These are phyloP conservation scores for Dendrobium catenatum DNA, from an alignment of 106 monocot genomes.

Conservation along the genomic window DNA sequence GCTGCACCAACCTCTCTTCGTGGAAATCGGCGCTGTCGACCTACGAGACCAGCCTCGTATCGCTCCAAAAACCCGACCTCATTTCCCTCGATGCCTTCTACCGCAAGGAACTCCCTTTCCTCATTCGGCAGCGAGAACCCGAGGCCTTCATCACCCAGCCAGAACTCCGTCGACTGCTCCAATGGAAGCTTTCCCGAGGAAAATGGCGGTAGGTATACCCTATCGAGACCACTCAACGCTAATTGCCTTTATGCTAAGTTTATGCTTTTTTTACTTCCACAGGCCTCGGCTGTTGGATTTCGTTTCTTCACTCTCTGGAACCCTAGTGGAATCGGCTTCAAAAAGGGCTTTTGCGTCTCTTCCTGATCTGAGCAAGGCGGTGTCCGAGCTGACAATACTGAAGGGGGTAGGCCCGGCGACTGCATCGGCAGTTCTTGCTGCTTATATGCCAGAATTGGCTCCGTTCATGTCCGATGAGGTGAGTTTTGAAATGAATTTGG, in stretches of 20 bases:
- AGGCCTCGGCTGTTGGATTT: conserved; percentile 75
- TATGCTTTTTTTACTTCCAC: neutral
- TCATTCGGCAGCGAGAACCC: conserved; percentile 47
- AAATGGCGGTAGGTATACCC: conserved; percentile 64
- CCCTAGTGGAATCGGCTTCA: conserved; percentile 55
- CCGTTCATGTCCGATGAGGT: conserved; percentile 99
- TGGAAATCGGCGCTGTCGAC: conserved; percentile 51
- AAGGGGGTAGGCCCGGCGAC: conserved; percentile 93
- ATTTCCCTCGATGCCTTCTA: conserved; percentile 65
- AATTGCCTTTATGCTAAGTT: neutral
- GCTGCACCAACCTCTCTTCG: conserved; percentile 25
- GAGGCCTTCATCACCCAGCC: conserved; percentile 58
- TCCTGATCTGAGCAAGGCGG: conserved; percentile 57
- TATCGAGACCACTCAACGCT: neutral
- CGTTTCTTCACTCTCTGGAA: conserved; percentile 47
- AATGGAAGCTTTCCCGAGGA: conserved; percentile 94
- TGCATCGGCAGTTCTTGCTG: conserved; percentile 82
- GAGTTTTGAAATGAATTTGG: neutral
- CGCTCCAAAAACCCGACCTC: conserved; percentile 60
- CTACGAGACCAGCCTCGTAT: conserved; percentile 35
- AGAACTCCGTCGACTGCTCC: conserved; percentile 69
- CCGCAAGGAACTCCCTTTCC: conserved; percentile 44
- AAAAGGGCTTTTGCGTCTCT: conserved; percentile 52
- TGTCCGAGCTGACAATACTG: conserved; percentile 59
- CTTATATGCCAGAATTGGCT: conserved; percentile 72